phyloP scores from a whole-genome alignment of 306 rosid species.

The Quercus variabilis region DNA sequence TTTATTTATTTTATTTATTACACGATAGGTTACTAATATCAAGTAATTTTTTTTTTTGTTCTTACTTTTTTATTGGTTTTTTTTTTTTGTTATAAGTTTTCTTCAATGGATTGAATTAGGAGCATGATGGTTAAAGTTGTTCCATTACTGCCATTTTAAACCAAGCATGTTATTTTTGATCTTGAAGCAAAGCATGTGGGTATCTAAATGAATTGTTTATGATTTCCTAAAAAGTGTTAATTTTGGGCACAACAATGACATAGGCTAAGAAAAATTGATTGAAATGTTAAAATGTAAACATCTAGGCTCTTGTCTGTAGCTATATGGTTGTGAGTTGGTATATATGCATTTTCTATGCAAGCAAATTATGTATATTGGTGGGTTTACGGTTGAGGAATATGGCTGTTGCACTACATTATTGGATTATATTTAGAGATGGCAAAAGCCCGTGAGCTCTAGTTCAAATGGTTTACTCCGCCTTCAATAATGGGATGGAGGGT shows the following conservation, averaged over 20 bases:
- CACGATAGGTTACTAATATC: not conserved
- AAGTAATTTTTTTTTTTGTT: not conserved
- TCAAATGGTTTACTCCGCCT: no score
- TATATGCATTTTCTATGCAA: not conserved
- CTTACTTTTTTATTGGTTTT: not conserved
- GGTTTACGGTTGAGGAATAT: not conserved
- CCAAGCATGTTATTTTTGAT: not conserved
- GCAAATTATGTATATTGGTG: not conserved
- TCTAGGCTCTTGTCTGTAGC: not conserved
- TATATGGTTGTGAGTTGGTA: not conserved
- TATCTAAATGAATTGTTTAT: not conserved
- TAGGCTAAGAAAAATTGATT: not conserved
- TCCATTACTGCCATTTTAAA: not conserved
- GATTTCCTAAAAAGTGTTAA: not conserved
- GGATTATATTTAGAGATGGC: not conserved
- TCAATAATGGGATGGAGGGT: no score
- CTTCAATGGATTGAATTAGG: not conserved
- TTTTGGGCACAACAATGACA: not conserved
- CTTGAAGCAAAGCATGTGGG: not conserved
- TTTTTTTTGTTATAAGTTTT: not conserved
- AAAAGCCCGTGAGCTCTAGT: no score
- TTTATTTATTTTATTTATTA: no score
- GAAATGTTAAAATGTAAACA: not conserved
- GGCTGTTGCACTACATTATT: not conserved
- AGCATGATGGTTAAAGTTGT: not conserved